Conservation (phyloP, 2,329 filamentous ascomycete species). For the Ophiocordyceps camponoti-saundersi region DNA sequence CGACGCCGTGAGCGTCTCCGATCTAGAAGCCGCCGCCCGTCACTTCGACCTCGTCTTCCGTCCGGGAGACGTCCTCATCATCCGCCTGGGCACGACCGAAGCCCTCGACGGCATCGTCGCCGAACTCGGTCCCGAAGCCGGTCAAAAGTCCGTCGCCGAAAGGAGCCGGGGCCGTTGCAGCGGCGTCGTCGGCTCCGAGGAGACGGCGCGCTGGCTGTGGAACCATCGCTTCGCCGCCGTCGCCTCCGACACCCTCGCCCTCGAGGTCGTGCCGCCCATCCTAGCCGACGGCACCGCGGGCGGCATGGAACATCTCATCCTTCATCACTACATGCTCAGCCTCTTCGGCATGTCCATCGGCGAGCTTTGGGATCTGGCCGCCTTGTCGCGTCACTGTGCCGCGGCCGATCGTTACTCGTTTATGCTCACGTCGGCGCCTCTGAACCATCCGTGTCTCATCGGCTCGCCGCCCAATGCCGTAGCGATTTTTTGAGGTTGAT, state of each 20-base stretch:
- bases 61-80: slow-evolving; percentile 48
- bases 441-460: slow-evolving; percentile 37
- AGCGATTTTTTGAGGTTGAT: slow-evolving; percentile 27
- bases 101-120: slow-evolving; percentile 30
- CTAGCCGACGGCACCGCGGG: slow-evolving; percentile 20
- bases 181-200: slow-evolving; percentile 27
- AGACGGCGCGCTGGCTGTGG: slow-evolving; percentile 48
- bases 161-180: slow-evolving; percentile 9
- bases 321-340: slow-evolving; percentile 30
- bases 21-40: slow-evolving; percentile 40
- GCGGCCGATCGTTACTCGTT: slow-evolving; percentile 38
- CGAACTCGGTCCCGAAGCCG: slow-evolving; percentile 6
- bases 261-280: slow-evolving; percentile 45
- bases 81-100: slow-evolving; percentile 47
- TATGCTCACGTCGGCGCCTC: slow-evolving; percentile 41
- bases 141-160: slow-evolving; percentile 10
- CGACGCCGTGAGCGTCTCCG: slow-evolving; percentile 33
- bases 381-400: slow-evolving; percentile 33
- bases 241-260: slow-evolving; percentile 43
- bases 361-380: slow-evolving; percentile 38
- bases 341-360: slow-evolving; percentile 37
- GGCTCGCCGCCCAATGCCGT: slow-evolving; percentile 30
- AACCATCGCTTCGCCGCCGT: slow-evolving; percentile 52
- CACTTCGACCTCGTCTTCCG: slow-evolving; percentile 45
- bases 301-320: slow-evolving; percentile 16